These are phyloP conservation scores for Suillus hirtellus DNA, from an alignment of 768 basidiomycete species.

Conservation along the genomic window DNA sequence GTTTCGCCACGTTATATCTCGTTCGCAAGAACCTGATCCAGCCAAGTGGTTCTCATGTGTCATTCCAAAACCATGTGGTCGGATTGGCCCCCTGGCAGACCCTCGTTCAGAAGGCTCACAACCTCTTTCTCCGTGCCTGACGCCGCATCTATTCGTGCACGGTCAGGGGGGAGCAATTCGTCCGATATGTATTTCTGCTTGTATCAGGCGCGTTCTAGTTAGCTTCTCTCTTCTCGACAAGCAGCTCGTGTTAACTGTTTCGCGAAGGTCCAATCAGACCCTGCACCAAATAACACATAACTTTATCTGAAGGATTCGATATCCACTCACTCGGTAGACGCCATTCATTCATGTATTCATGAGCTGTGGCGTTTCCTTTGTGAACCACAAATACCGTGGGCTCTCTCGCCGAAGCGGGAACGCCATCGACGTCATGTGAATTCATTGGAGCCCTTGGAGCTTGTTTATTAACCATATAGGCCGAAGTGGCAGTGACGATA, in stretches of 20 bases:
- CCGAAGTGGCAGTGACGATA: background rate
- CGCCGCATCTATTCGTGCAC: background rate
- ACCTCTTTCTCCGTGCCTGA: background rate
- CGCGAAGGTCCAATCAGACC: background rate
- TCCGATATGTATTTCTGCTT: background rate
- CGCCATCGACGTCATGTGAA: constrained; percentile 1
- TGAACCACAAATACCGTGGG: background rate
- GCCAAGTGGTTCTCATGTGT: background rate
- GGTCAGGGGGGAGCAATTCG: background rate
- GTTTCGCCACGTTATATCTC: background rate
- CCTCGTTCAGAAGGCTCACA: background rate
- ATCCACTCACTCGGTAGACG: background rate
- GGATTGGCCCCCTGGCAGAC: background rate
- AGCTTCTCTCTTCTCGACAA: background rate
- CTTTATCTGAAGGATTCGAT: background rate
- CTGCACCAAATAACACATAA: background rate
- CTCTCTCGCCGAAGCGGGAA: background rate
- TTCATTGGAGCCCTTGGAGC: background rate
- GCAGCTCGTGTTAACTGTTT: background rate
- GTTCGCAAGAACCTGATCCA: background rate
- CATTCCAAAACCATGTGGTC: background rate
- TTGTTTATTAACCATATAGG: no score
- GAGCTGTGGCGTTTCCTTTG: background rate
- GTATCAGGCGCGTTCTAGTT: background rate
- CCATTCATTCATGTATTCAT: background rate